Evolutionary conservation across 2,329 filamentous ascomycete genomes (phyloP), one percentile per base, ranked within the genome.

Genomic region (Stemphylium vesicarium): DNA sequence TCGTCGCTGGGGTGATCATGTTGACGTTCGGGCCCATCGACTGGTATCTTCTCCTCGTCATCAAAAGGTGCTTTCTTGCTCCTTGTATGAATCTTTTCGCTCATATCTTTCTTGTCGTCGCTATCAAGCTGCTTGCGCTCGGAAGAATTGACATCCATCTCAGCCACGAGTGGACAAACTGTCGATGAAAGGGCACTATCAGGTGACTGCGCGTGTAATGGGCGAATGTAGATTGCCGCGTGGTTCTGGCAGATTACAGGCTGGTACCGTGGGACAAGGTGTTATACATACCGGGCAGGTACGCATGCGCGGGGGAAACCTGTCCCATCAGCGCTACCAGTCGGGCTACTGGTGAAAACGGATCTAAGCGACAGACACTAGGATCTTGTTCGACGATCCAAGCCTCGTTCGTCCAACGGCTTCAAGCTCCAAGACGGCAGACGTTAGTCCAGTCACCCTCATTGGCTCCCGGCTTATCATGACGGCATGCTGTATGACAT

Each of bases 341-440:
- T 15, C 12, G 39, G 37, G 42, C 50, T 60, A 60, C 49, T 53
- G 39, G 40, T 29, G 16, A 49, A 60, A 48, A 54, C 51, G 56
- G 60, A 62, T 65, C 60, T 65, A 63, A 55, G 58, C 54, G 49
- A 59, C 37, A 32, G 38, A 53, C 44, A 50, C 44, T 56, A 49
- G 42, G 44, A 60, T 65, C 56, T 24, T 56, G 48, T 37, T 39
- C 32, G 13, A 33, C 39, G 46, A 38, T 47, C 41, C 16, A 40
- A 48, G 42, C 54, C 43, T 22, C 47, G 49, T 50, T 35, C 40
- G 50, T 52, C 36, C 47, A 49, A 55, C 41, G 41, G 43, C 35
- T 43, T 45, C 40, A 35, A 36, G 37, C 22, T 51, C 50, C 46
- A 58, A 59, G 37, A 47, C 50, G 60, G 62, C 37, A 62, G 38